Conservation (phyloP, 2,329 filamentous ascomycete species). For the Pezicula carpinea region DNA sequence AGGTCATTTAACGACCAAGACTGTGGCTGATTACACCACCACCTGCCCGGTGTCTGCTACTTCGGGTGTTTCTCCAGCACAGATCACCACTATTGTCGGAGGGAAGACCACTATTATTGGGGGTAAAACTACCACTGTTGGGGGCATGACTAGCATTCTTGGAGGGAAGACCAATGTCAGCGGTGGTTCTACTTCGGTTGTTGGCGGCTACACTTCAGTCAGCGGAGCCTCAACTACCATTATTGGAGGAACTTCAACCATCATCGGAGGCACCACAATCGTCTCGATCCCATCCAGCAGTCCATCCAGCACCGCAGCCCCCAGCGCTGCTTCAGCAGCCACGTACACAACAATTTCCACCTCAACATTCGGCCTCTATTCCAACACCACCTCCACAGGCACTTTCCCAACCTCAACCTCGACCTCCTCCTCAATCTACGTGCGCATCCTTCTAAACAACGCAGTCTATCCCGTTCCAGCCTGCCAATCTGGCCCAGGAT, state of each 20-base stretch:
- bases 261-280: too few species aligned
- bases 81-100: constrained; percentile 7
- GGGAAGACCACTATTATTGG: not conserved
- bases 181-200: too few species aligned
- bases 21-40: too few species aligned
- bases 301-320: not conserved
- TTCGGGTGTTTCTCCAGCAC: not conserved
- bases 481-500: constrained; percentile 51
- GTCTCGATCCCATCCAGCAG: too few species aligned
- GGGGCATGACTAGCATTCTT: not conserved
- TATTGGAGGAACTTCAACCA: too few species aligned
- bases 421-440: constrained; percentile 31
- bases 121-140: not conserved
- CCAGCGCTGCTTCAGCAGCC: constrained; percentile 1
- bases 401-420: not conserved
- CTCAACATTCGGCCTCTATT: not conserved
- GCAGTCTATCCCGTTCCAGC: constrained; percentile 54
- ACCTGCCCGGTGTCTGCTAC: not conserved
- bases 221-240: too few species aligned
- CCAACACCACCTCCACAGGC: not conserved
- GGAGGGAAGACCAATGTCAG: not conserved
- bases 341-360: constrained; percentile 4
- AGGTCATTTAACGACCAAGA: too few species aligned
- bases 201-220: too few species aligned
- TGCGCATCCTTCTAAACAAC: constrained; percentile 58